Conservation (phyloP, 495 filamentous ascomycete species). For the Xylaria intraflava region DNA sequence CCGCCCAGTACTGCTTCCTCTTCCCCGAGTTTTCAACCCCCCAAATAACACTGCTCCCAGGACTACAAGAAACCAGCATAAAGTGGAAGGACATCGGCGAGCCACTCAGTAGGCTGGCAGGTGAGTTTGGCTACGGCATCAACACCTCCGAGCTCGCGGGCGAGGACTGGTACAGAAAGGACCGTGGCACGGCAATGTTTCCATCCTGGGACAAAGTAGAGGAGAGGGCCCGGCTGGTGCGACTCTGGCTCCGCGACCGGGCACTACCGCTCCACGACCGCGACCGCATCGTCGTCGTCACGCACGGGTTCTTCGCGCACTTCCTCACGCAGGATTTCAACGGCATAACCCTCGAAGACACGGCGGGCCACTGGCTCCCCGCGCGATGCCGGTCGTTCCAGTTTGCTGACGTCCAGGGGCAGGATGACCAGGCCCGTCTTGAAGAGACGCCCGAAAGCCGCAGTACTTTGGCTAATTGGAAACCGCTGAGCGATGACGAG, state of each 20-base stretch:
- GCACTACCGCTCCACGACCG: conserved; percentile 28
- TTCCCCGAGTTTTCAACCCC: conserved; percentile 11
- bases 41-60: conserved; percentile 14
- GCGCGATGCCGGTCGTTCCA: conserved; percentile 59
- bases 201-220: conserved; percentile 46
- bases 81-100: conserved; percentile 64
- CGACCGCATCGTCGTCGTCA: conserved; percentile 49
- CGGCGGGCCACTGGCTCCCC: too few relatives aligned
- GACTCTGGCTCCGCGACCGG: conserved; percentile 51
- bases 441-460: conserved; percentile 47
- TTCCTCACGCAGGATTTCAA: conserved; percentile 73
- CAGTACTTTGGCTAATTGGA: conserved; percentile 6
- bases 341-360: conserved; percentile 48
- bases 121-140: conserved; percentile 42
- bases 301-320: conserved; percentile 33
- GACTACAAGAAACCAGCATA: conserved; percentile 23
- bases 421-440: conserved; percentile 48
- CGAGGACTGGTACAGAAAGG: conserved; percentile 61
- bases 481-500: not conserved
- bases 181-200: conserved; percentile 44
- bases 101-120: conserved; percentile 35
- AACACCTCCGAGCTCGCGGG: too few relatives aligned
- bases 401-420: conserved; percentile 44
- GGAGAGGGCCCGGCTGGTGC: conserved; percentile 50
- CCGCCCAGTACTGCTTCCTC: conserved; percentile 55